Evolutionary conservation across 345 rosid genomes (phyloP).

Genomic region (Reutealis trisperma): DNA sequence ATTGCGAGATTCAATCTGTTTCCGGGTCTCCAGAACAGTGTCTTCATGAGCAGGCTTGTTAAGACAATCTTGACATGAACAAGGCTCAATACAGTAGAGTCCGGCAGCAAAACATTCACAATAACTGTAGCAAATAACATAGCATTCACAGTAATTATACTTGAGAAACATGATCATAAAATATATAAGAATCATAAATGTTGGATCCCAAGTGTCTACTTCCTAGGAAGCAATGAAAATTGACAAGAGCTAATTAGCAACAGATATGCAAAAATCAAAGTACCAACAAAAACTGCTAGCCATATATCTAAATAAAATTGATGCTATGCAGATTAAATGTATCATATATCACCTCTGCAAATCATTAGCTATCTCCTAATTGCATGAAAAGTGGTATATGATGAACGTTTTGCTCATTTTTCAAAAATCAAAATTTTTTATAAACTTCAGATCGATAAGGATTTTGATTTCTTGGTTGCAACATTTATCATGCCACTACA

Average conservation of each 20-base stretch:
- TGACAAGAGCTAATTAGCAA: background rate
- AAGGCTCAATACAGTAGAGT: slow-evolving; percentile 67
- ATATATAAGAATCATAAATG: background rate
- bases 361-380: background rate
- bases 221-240: background rate
- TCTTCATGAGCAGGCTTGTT: slow-evolving; percentile 61
- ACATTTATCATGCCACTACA: background rate
- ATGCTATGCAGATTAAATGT: background rate
- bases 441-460: too few relatives aligned
- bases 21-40: slow-evolving; percentile 52
- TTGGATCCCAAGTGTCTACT: too few relatives aligned
- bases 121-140: slow-evolving; percentile 45
- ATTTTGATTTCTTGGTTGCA: background rate
- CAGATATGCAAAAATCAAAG: background rate
- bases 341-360: background rate
- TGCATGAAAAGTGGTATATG: background rate
- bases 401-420: background rate
- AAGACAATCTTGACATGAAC: slow-evolving; percentile 69
- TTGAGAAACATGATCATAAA: background rate
- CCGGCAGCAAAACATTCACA: slow-evolving; percentile 93
- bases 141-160: slow-evolving; percentile 19
- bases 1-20: slow-evolving; percentile 58
- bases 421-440: too few relatives aligned
- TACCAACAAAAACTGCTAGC: background rate
- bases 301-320: background rate